These are phyloP conservation scores for Aspergillus nomiae DNA, from an alignment of 2,329 filamentous ascomycete species.

Conservation along the genomic window DNA sequence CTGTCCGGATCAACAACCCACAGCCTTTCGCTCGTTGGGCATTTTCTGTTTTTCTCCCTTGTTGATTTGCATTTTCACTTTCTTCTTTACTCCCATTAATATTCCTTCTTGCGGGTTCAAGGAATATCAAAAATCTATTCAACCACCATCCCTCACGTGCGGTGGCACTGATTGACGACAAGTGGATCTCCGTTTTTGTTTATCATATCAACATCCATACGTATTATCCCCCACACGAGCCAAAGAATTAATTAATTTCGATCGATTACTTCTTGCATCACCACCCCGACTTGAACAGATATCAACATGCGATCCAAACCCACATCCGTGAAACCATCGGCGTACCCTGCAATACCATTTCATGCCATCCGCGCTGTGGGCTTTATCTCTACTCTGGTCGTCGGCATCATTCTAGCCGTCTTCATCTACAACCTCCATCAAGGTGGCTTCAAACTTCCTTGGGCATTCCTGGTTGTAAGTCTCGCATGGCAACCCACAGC, in stretches of 20 bases:
- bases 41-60: not conserved
- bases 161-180: not conserved
- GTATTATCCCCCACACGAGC: not conserved
- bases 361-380: slow-evolving; percentile 39
- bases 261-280: not conserved
- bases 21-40: slow-evolving; percentile 6
- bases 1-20: slow-evolving; percentile 2
- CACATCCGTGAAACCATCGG: slow-evolving; percentile 39
- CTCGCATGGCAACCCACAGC: not conserved
- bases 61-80: not conserved
- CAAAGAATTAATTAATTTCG: not conserved
- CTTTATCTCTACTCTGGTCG: slow-evolving; percentile 57
- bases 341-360: slow-evolving; percentile 43
- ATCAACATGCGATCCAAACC: slow-evolving; percentile 33
- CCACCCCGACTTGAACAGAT: not conserved
- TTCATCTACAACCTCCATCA: slow-evolving; percentile 58
- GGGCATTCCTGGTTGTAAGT: slow-evolving; percentile 61
- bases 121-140: not conserved
- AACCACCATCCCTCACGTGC: not conserved
- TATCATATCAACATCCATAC: not conserved
- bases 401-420: slow-evolving; percentile 56
- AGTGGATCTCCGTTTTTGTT: slow-evolving; percentile 1
- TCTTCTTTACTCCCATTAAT: not conserved
- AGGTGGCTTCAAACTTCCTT: slow-evolving; percentile 57
- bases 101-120: slow-evolving; percentile 9